Evolutionary conservation across 2,329 filamentous ascomycete species (phyloP).

Genomic region (Sporothrix pseudoabietina): DNA sequence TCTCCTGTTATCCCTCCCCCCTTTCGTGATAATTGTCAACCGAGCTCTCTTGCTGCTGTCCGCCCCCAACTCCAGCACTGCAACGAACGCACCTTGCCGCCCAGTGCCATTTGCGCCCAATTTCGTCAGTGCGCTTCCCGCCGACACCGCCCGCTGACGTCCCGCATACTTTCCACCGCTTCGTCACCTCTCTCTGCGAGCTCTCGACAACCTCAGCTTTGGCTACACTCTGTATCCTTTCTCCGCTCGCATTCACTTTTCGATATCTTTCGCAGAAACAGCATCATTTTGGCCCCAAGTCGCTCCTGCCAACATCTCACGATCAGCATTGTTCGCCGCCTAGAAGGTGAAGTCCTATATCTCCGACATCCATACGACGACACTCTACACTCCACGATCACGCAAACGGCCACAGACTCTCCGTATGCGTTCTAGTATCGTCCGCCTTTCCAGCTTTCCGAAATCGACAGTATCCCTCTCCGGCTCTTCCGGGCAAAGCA

Average conservation of each 20-base stretch:
- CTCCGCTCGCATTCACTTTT: background rate
- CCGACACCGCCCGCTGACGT: slow-evolving; percentile 26
- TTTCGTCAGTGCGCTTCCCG: slow-evolving; percentile 22
- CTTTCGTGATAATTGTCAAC: background rate
- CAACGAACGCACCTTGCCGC: slow-evolving; percentile 21
- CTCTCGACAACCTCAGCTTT: background rate
- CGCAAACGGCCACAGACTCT: background rate
- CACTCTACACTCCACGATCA: background rate
- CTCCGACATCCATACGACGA: background rate
- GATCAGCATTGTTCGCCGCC: background rate
- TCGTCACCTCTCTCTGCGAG: background rate
- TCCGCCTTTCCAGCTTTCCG: background rate
- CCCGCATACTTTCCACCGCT: slow-evolving; percentile 6
- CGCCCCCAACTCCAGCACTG: background rate
- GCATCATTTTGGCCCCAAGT: background rate
- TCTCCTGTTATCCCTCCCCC: background rate
- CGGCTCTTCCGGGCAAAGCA: background rate
- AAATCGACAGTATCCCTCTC: background rate
- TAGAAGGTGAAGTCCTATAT: background rate
- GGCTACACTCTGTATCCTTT: background rate
- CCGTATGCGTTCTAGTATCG: no score
- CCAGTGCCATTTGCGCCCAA: slow-evolving; percentile 28
- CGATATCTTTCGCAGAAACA: background rate
- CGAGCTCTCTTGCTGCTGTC: background rate
- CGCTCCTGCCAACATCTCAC: background rate